Percentiles rank a stretch among this genome's conserved stretches.
Evolutionary conservation across 108 stramenopile genomes (phyloP).

Genomic region (Discostella pseudostelligera): DNA sequence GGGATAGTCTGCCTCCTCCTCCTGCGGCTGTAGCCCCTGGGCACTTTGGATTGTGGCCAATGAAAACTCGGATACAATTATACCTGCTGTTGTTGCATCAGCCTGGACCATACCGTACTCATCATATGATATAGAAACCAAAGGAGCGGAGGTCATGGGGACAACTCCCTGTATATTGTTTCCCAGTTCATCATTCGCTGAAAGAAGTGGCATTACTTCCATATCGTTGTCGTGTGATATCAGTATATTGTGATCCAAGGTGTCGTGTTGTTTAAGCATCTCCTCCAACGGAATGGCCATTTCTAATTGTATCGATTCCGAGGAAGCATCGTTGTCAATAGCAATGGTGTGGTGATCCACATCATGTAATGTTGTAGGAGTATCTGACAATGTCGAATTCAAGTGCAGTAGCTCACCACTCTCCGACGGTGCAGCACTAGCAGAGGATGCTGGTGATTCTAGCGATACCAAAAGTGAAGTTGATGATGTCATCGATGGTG

Average conservation of each 20-base stretch:
- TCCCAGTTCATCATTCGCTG: slow-evolving; percentile 3
- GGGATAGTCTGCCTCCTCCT: slow-evolving; percentile 29
- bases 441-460: no score
- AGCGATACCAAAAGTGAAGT: no score
- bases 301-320: background rate
- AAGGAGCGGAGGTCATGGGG: background rate
- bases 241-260: background rate
- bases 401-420: no score
- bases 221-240: slow-evolving; percentile 8
- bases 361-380: no score
- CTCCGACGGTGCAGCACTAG: no score
- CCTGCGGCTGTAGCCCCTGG: background rate
- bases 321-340: background rate
- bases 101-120: slow-evolving; percentile 30
- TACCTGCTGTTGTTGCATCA: background rate
- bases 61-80: no score
- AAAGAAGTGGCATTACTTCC: slow-evolving; percentile 2
- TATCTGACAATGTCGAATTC: no score
- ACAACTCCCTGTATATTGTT: slow-evolving; percentile 8
- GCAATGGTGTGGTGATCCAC: no score
- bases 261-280: slow-evolving; percentile 7
- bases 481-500: no score
- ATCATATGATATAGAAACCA: slow-evolving; percentile 35
- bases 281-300: slow-evolving; percentile 1
- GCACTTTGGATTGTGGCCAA: background rate